Evolutionary conservation across 148 eudicot species (phyloP), one percentile per base, ranked within the genome.

Genomic region (Camellia granthamiana): DNA sequence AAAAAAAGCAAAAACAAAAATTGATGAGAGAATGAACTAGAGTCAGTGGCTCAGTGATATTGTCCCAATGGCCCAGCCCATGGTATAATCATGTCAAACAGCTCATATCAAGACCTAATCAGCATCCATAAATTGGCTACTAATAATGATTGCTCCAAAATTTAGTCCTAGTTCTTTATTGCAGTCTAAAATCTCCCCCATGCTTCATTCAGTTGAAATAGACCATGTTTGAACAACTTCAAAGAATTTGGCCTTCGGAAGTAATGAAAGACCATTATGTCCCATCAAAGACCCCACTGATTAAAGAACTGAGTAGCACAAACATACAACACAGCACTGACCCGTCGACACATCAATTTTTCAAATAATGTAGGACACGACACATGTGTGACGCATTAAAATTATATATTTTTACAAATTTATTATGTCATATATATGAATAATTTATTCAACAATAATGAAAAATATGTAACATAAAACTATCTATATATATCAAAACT

Each of bases 171-270:
- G 23, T n/a, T 71, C 41, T 71, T 6, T 7, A 5, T 67, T 2
- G 42, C 62, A 43, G 11, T 30, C 0, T 52, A 73, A 73, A 56
- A 38, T 73, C 38, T 64, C 62, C 54, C 23, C 30, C 46, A 54
- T 30, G 63, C 58, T 55, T 73, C 61, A 55, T 73, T 0, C 76
- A 73, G 55, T 73, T 30, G n/a, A 73, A 73, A 52, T 23, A 23
- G 3, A 23, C 60, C 12, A 72, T 49, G 5, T 51, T 4, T 0
- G 14, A 47, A 21, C 19, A 21, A 66, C 16, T 49, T 42, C 38
- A 30, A 49, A 49, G 42, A 10, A 55, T 74, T 49, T 63, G 30
- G 15, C 59, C 42, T 49, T 49, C 44, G 0, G 21, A 41, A 74
- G n/a, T 30, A 54, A 55, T 74, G 55, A 74, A 5, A 30, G 7